Evolutionary conservation across 1,139 yeast species (phyloP), one percentile per base, ranked within the genome.

Genomic region (Saccharomyces hybrid): DNA sequence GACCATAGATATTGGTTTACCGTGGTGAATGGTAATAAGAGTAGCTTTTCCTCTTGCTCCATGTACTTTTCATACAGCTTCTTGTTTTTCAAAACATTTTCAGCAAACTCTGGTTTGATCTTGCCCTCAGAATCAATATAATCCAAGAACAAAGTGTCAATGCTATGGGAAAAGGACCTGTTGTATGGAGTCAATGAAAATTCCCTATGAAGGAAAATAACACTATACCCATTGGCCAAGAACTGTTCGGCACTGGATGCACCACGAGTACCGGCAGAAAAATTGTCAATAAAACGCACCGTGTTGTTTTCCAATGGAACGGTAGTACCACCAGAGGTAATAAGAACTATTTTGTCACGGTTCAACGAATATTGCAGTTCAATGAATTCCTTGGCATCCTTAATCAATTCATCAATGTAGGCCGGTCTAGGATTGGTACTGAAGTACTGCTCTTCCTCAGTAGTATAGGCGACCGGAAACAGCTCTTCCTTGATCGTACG

Each of bases 241-340:
- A 93, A 88, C 68, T 88, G 86, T 70, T 93, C 99, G 3, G 98
- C 96, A 42, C 95, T 85, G 0, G 96, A 85, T 8, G 99, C 96
- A 54, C 99, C 99, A 71, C 99, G 80, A 0, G 98, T 93, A 26
- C 99, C 99, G 28, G 98, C 98, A 63, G 96, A 86, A 70, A 95
- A 95, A 68, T 93, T 93, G 71, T 93, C 99, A 66, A 93, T 90
- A 71, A 93, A 93, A 56, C 99, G 73, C 14, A 93, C 99, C 0
- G 99, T 95, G 66, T 95, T 93, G 71, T 90, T 90, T 65, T 93
- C 99, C 61, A 93, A 75, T 0, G 99, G 99, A 0, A 95, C 99
- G 0, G 98, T 91, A 0, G 99, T 93, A 34, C 99, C 99, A n/a
- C 99, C 99, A 9, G 93, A 84, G 0, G 98, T 93, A 2, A 93